Base-by-base conservation (phyloP, 306 rosid genomes). In the Sesbania bispinosa region DNA sequence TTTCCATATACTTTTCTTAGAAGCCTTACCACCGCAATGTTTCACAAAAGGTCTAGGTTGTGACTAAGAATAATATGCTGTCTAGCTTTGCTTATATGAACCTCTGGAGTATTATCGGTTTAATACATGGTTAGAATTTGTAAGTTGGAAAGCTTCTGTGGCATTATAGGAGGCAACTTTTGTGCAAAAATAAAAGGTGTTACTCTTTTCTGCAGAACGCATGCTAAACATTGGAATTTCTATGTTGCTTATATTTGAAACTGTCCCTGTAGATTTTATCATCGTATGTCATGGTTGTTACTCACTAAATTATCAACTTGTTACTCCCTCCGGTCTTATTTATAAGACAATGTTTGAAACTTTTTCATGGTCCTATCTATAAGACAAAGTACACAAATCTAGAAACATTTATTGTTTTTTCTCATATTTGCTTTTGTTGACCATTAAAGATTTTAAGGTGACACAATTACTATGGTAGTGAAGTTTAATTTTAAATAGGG, bases 11-110 rank as follows among this genome's bases (percentile, higher is more conserved):
- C 68, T 32, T 62, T 59, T 43, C 36, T 39, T 38, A 2, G 5
- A 48, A 58, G 66, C 50, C 29, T 27, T 66, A 19, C 7, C n/a
- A 51, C 5, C 67, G 66, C 69, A 14, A 59, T 73, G 71, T 39
- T 29, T 79, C 67, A 43, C 16, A 36, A 39, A 21, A 4, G 45
- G 8, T 73, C 35, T 58, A 27, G 59, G 14, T 29, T 51, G 32
- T 33, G 51, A 53, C 41, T 35, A 33, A 45, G 53, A 69, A 59
- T 15, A 35, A 30, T 16, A 1, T 39, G 42, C 26, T 15, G 14
- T 57, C 13, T 57, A 33, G 27, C 18, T 48, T 57, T 66, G 51
- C 21, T 23, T 42, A 38, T 58, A 55, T 24, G 45, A 73, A 48
- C 24, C 30, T 11, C 27, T 35, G 43, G 69, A 57, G 46, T 7